Conservation (phyloP, 1,139 yeast genomes). For the Pichia sp. region DNA sequence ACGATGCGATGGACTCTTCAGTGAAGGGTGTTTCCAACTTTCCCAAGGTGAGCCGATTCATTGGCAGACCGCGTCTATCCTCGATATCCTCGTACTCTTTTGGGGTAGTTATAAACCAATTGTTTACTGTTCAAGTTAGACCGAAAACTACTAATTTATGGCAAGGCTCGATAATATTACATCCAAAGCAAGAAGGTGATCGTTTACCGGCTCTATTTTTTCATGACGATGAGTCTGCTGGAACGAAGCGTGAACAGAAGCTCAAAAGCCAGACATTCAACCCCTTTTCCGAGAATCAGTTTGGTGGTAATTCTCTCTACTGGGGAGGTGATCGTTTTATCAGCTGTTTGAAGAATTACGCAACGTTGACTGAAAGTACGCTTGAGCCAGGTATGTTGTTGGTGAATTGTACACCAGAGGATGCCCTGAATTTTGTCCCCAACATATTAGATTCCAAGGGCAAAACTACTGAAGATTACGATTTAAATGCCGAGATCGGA, state of each 20-base stretch:
- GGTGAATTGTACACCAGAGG: constrained; percentile 77
- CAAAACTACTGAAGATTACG: constrained; percentile 15
- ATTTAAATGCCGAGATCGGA: constrained; percentile 31
- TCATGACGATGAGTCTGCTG: constrained; percentile 83
- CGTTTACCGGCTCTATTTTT: constrained; percentile 79
- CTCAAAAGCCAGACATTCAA: constrained; percentile 62
- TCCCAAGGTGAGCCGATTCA: constrained; percentile 31
- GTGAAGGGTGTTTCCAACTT: constrained; percentile 5
- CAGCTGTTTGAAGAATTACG: constrained; percentile 46
- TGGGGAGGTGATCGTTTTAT: constrained; percentile 93
- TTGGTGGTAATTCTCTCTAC: constrained; percentile 44
- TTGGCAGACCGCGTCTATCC: constrained; percentile 49
- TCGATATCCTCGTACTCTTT: constrained; percentile 62
- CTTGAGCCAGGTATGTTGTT: constrained; percentile 69
- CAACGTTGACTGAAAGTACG: constrained; percentile 63
- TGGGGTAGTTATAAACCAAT: constrained; percentile 51
- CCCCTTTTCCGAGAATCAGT: constrained; percentile 57
- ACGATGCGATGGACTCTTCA: neutral
- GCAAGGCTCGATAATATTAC: constrained; percentile 80
- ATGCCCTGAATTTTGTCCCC: constrained; percentile 74
- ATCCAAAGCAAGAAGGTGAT: constrained; percentile 54
- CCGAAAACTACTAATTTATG: constrained; percentile 77
- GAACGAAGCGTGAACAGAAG: constrained; percentile 60
- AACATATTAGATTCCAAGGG: constrained; percentile 33
- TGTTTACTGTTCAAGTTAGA: constrained; percentile 78